Evolutionary conservation across 108 stramenopile species (phyloP).

Genomic region (Stephanodiscus minutulus): DNA sequence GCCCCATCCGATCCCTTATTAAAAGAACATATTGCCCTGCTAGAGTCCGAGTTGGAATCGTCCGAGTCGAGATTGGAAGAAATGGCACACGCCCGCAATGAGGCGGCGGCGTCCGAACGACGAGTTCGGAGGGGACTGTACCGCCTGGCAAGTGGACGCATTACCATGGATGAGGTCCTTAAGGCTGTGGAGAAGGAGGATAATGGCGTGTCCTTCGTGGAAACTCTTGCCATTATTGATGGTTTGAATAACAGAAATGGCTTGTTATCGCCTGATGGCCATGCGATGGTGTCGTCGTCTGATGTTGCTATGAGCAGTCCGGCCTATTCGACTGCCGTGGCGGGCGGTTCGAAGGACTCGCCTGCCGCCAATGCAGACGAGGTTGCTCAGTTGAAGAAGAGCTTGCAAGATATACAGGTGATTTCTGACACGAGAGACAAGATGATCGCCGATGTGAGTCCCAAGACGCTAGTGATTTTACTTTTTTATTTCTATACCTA

Average conservation of each 20-base stretch:
- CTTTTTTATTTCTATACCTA: constrained; percentile 10
- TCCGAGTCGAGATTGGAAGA: constrained; percentile 52
- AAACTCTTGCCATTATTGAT: constrained; percentile 48
- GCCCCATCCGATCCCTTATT: constrained; percentile 22
- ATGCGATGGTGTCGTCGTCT: constrained; percentile 13
- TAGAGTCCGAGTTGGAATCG: constrained; percentile 36
- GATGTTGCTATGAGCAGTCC: constrained; percentile 46
- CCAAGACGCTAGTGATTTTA: background rate
- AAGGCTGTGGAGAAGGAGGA: constrained; percentile 67
- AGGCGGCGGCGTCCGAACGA: constrained; percentile 65
- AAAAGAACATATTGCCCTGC: constrained; percentile 48
- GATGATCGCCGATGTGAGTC: constrained; percentile 72
- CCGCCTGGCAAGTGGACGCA: constrained; percentile 67
- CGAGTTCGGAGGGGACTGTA: constrained; percentile 80
- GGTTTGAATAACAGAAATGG: constrained; percentile 28
- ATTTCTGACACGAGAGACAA: constrained; percentile 62
- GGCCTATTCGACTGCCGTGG: constrained; percentile 19
- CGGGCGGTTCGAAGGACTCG: constrained; percentile 19
- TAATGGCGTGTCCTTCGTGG: constrained; percentile 50
- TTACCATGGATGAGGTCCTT: constrained; percentile 71
- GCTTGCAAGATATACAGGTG: constrained; percentile 61
- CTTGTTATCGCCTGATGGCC: constrained; percentile 50
- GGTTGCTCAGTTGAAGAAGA: constrained; percentile 56
- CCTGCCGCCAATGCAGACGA: constrained; percentile 43
- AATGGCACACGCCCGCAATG: constrained; percentile 68